Conservation (phyloP, 73 alveolate species). For the Paramecium primaurelia region DNA sequence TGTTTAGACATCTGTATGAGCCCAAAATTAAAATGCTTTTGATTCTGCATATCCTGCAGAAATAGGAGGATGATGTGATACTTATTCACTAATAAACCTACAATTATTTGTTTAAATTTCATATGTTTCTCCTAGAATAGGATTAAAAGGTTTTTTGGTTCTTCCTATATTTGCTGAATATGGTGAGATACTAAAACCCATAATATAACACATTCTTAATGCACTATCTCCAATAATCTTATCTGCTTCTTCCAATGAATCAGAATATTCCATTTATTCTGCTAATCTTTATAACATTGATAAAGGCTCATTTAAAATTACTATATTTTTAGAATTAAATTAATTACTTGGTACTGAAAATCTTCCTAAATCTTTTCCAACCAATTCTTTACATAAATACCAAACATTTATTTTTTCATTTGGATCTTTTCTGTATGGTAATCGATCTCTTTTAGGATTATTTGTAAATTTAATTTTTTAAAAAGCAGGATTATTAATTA, state of each 20-base stretch:
- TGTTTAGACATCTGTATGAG: constrained; percentile 83
- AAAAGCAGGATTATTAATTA: constrained; percentile 37
- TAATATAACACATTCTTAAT: constrained; percentile 74
- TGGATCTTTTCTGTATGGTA: constrained; percentile 61
- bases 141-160: constrained; percentile 94
- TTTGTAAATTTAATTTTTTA: not conserved
- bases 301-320: constrained; percentile 93
- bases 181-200: constrained; percentile 80
- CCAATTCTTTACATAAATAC: constrained; percentile 53
- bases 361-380: constrained; percentile 63
- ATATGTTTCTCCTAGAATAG: constrained; percentile 94
- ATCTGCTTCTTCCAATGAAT: constrained; percentile 74
- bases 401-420: constrained; percentile 60
- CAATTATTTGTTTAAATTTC: constrained; percentile 70
- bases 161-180: constrained; percentile 77
- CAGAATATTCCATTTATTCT: constrained; percentile 82
- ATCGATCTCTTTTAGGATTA: not conserved
- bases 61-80: constrained; percentile 92
- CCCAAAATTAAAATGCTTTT: constrained; percentile 80
- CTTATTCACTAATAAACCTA: constrained; percentile 84
- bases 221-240: constrained; percentile 68
- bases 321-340: not conserved
- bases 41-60: constrained; percentile 91
- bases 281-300: constrained; percentile 89
- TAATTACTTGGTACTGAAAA: constrained; percentile 61